phyloP scores from a whole-genome alignment of 2,329 filamentous ascomycete species.

The Aspergillus udagawae region DNA sequence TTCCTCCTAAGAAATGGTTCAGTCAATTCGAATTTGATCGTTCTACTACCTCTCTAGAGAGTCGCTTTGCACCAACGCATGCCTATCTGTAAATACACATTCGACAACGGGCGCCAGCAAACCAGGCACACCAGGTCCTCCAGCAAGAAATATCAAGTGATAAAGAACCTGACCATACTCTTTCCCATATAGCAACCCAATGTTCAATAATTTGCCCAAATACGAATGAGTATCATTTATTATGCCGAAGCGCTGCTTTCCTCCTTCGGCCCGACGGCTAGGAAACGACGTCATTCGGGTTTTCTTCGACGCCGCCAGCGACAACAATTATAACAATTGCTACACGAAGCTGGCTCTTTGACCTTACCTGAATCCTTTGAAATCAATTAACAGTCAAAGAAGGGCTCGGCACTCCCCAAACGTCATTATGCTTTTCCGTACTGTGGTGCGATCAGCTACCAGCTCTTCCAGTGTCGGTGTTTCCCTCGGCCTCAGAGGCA shows the following conservation, averaged over 20 bases:
- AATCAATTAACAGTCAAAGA: neutral
- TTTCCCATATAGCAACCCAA: neutral
- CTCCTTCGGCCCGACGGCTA: constrained; percentile 19
- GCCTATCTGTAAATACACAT: neutral
- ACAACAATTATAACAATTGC: neutral
- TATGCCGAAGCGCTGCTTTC: neutral
- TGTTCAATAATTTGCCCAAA: neutral
- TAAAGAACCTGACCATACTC: neutral
- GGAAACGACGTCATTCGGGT: constrained; percentile 19
- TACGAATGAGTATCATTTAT: neutral
- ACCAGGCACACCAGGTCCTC: neutral
- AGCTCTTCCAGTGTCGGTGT: constrained; percentile 11
- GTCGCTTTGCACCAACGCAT: neutral
- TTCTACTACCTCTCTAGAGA: neutral
- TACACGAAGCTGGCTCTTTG: neutral
- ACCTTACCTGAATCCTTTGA: neutral
- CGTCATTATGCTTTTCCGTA: constrained; percentile 27
- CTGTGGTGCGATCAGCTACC: constrained; percentile 19
- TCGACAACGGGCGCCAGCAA: neutral
- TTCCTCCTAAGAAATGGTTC: neutral
- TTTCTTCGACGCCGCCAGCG: constrained; percentile 3
- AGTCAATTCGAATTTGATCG: neutral
- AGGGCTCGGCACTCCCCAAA: neutral
- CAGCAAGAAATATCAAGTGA: neutral
- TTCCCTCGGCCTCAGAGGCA: constrained; percentile 9